Evolutionary conservation across 352 stramenopile genomes (phyloP).

Genomic region (Phytophthora syringae): DNA sequence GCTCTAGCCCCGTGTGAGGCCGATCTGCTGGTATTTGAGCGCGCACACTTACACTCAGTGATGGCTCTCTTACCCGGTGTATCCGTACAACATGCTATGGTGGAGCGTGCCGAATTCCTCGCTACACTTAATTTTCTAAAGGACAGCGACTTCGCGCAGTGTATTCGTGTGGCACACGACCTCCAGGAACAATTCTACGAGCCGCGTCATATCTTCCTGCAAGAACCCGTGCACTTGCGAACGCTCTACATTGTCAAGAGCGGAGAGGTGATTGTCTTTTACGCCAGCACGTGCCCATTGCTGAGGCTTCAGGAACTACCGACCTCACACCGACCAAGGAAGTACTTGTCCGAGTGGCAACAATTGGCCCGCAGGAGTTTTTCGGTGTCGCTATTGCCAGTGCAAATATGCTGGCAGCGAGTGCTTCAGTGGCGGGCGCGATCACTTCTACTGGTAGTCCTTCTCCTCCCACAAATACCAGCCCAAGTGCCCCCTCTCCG

Average conservation of each 20-base stretch:
- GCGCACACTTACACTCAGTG: slow-evolving; percentile 52
- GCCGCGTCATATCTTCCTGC: slow-evolving; percentile 65
- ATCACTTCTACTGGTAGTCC: slow-evolving; percentile 9
- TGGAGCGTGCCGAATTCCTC: slow-evolving; percentile 74
- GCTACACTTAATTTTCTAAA: slow-evolving; percentile 62
- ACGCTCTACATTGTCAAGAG: slow-evolving; percentile 76
- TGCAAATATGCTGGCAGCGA: slow-evolving; percentile 32
- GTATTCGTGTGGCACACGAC: slow-evolving; percentile 79
- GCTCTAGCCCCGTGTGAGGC: slow-evolving; percentile 67
- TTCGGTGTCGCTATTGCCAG: slow-evolving; percentile 61
- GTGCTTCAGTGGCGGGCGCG: not conserved
- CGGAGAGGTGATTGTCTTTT: slow-evolving; percentile 78
- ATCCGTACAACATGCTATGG: slow-evolving; percentile 73
- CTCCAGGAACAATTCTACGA: slow-evolving; percentile 63
- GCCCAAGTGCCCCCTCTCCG: not conserved
- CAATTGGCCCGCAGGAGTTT: slow-evolving; percentile 74
- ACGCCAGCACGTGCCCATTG: slow-evolving; percentile 27
- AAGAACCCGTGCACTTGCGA: slow-evolving; percentile 50
- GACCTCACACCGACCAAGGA: slow-evolving; percentile 19
- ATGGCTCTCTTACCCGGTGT: slow-evolving; percentile 56
- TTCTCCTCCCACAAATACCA: slow-evolving; percentile 1
- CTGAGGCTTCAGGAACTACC: slow-evolving; percentile 10
- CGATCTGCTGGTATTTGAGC: slow-evolving; percentile 80
- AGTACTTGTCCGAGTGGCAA: slow-evolving; percentile 70
- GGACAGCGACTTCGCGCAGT: slow-evolving; percentile 66